These are phyloP conservation scores for Athelia psychrophila DNA, from an alignment of 1,284 basidiomycete species.

Conservation along the genomic window DNA sequence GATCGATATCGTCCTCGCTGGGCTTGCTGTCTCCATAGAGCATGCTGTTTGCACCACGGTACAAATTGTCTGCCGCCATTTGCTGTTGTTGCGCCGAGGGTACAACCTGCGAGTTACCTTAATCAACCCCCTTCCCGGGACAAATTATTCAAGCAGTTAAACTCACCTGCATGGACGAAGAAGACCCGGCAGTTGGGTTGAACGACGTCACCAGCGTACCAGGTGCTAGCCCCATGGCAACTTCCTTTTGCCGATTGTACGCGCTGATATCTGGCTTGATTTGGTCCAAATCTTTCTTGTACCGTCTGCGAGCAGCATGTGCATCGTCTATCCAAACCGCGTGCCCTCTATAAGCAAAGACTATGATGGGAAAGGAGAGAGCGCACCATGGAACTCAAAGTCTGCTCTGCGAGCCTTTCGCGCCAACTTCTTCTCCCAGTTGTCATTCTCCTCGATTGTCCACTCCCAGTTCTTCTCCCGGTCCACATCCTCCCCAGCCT, in stretches of 20 bases:
- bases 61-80: constrained; percentile 76
- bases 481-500: constrained; percentile 76
- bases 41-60: constrained; percentile 87
- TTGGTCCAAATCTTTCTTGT: constrained; percentile 86
- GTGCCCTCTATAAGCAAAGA: constrained; percentile 15
- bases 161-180: constrained; percentile 36
- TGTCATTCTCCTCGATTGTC: constrained; percentile 91
- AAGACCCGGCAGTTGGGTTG: constrained; percentile 38
- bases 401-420: constrained; percentile 75
- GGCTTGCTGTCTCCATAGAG: constrained; percentile 95
- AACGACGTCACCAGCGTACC: constrained; percentile 60
- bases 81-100: constrained; percentile 60
- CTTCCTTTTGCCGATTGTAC: constrained; percentile 87
- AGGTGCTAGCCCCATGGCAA: constrained; percentile 71
- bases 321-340: constrained; percentile 67
- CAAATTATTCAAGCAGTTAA: background rate
- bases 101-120: constrained; percentile 35
- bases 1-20: constrained; percentile 91
- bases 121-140: no score
- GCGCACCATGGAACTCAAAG: constrained; percentile 76
- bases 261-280: constrained; percentile 85
- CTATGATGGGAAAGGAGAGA: constrained; percentile 1
- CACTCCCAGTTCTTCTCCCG: constrained; percentile 92
- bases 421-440: constrained; percentile 87
- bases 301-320: constrained; percentile 83